Conservation (phyloP, 257 asterid species). For the Thymus mandschuricus region DNA sequence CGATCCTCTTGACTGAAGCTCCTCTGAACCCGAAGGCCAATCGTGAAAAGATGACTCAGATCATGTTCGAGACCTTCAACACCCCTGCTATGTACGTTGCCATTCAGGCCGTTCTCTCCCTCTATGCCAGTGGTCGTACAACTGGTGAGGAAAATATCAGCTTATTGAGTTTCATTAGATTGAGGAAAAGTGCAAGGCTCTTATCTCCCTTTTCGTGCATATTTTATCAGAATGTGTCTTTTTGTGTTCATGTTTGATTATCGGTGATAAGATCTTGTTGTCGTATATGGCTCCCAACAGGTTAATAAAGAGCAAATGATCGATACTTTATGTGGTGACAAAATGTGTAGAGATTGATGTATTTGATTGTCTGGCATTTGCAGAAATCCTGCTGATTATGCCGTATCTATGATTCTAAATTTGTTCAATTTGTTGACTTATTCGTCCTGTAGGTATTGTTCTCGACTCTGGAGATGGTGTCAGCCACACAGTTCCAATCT, state of each 20-base stretch:
- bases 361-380: background rate
- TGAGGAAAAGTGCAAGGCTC: background rate
- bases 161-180: background rate
- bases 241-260: no score
- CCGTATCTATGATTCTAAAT: background rate
- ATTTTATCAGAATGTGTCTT: background rate
- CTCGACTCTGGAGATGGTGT: no score
- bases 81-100: no score
- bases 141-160: constrained; percentile 37
- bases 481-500: no score
- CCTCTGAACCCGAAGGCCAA: constrained; percentile 57
- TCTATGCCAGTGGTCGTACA: constrained; percentile 48
- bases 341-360: no score
- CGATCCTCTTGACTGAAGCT: constrained; percentile 50
- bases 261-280: background rate
- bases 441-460: constrained; percentile 29
- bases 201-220: no score
- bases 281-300: no score
- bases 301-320: no score
- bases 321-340: no score
- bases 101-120: constrained; percentile 33
- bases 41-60: constrained; percentile 55
- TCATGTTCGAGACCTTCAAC: constrained; percentile 8
- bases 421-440: background rate
- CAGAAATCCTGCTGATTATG: background rate